A percentile compares a stretch with the other conserved stretches of the same genome.
These are phyloP conservation scores for Colletotrichum endophyticum DNA, from an alignment of 2,329 filamentous ascomycete species.

Conservation along the genomic window DNA sequence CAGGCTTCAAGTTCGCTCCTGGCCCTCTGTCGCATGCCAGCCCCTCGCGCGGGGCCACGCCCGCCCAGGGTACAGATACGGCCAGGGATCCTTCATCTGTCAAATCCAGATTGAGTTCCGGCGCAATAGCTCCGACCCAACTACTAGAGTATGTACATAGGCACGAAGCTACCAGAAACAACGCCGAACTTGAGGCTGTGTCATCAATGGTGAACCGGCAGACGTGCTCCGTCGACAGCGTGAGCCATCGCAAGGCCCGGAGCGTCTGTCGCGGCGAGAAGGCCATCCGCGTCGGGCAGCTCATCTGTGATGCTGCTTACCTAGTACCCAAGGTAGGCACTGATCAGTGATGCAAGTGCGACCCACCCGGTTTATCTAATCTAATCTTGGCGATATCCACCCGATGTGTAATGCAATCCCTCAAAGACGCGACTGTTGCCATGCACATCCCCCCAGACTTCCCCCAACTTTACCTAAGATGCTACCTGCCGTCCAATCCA, in stretches of 20 bases:
- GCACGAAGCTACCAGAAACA: not conserved
- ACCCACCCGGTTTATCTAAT: constrained; percentile 14
- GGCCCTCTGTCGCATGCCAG: not conserved
- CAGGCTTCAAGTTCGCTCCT: not conserved
- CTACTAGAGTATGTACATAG: too few relatives aligned
- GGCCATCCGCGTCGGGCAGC: not conserved
- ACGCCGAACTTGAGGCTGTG: not conserved
- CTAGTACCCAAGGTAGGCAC: not conserved
- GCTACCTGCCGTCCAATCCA: not conserved
- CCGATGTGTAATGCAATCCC: constrained; percentile 2
- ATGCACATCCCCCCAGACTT: not conserved
- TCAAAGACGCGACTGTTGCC: not conserved
- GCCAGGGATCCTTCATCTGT: not conserved
- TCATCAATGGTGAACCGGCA: not conserved
- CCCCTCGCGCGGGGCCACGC: not conserved
- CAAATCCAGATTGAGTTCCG: constrained; percentile 6
- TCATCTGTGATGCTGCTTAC: not conserved
- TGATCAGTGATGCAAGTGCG: not conserved
- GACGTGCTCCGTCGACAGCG: not conserved
- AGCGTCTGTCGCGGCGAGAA: not conserved
- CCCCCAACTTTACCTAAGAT: not conserved
- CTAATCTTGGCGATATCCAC: constrained; percentile 11
- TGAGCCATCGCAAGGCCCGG: not conserved
- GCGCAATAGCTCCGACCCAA: constrained; percentile 4
- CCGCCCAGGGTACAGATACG: not conserved